These are phyloP conservation scores for Boletales sp. DNA, from an alignment of 768 basidiomycete genomes.

Conservation along the genomic window DNA sequence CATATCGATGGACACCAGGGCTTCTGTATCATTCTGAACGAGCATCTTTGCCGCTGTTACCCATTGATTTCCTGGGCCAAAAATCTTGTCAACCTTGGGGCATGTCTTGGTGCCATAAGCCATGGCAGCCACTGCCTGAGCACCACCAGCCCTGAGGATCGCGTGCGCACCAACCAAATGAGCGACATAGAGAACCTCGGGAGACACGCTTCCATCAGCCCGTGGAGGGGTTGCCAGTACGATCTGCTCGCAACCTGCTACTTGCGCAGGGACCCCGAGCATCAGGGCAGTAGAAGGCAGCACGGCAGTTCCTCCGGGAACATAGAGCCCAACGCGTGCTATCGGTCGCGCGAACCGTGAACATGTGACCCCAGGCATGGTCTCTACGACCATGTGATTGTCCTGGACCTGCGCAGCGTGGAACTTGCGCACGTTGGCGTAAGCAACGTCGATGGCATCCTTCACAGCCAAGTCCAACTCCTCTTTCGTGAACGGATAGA, in stretches of 20 bases:
- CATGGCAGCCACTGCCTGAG: conserved; percentile 92
- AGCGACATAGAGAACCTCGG: conserved; percentile 97
- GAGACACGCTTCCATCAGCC: conserved; percentile 87
- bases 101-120: conserved; percentile 95
- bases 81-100: conserved; percentile 98
- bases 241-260: conserved; percentile 89
- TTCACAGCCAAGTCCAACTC: conserved; percentile 59
- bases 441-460: conserved; percentile 85
- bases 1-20: conserved; percentile 97
- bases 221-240: conserved; percentile 96
- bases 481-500: conserved; percentile 45
- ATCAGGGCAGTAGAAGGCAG: conserved; percentile 96
- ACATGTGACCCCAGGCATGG: conserved; percentile 97
- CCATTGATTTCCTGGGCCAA: conserved; percentile 99
- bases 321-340: conserved; percentile 91
- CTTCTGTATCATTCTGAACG: conserved; percentile 97
- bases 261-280: conserved; percentile 97
- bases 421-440: conserved; percentile 88
- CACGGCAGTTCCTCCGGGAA: conserved; percentile 95
- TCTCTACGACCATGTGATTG: conserved; percentile 77
- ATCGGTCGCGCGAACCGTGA: conserved; percentile 95
- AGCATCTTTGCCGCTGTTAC: conserved; percentile 99
- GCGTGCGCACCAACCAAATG: conserved; percentile 85
- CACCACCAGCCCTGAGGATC: conserved; percentile 92
- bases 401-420: conserved; percentile 83